Conservation (phyloP, 345 rosid genomes). For the Sisymbrium irio region DNA sequence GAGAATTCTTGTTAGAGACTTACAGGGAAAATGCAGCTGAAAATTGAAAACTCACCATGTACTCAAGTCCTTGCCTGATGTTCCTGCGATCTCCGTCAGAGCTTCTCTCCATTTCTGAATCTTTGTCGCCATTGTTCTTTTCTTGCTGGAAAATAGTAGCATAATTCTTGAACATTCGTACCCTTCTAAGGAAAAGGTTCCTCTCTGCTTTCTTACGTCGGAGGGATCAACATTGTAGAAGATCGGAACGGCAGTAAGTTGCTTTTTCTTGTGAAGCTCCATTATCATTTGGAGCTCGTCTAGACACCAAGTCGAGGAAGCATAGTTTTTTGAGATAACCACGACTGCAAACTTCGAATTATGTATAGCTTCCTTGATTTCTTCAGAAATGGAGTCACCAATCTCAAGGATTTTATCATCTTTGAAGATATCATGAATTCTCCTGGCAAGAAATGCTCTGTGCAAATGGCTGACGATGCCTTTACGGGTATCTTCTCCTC, state of each 20-base stretch:
- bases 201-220: slow-evolving; percentile 11
- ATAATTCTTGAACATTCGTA: background rate
- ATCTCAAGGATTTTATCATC: slow-evolving; percentile 5
- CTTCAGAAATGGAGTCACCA: slow-evolving; percentile 16
- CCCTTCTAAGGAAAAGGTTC: slow-evolving; percentile 21
- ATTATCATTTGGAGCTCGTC: slow-evolving; percentile 23
- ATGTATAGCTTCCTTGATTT: slow-evolving; percentile 4
- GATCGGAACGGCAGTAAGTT: slow-evolving; percentile 15
- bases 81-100: slow-evolving; percentile 4
- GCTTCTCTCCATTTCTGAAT: slow-evolving; percentile 21
- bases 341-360: slow-evolving; percentile 2
- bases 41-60: slow-evolving; percentile 14
- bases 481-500: slow-evolving; percentile 27
- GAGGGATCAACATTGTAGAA: slow-evolving; percentile 28
- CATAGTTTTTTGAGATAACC: slow-evolving; percentile 2
- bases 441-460: background rate
- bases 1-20: too few species aligned
- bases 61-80: slow-evolving; percentile 5
- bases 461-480: slow-evolving; percentile 27
- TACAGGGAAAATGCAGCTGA: too few species aligned
- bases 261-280: slow-evolving; percentile 1
- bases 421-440: slow-evolving; percentile 5
- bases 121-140: background rate
- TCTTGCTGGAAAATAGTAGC: background rate
- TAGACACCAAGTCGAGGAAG: slow-evolving; percentile 21